Conservation (phyloP, 805 yeast species). For the Wickerhamomyces mucosus region DNA sequence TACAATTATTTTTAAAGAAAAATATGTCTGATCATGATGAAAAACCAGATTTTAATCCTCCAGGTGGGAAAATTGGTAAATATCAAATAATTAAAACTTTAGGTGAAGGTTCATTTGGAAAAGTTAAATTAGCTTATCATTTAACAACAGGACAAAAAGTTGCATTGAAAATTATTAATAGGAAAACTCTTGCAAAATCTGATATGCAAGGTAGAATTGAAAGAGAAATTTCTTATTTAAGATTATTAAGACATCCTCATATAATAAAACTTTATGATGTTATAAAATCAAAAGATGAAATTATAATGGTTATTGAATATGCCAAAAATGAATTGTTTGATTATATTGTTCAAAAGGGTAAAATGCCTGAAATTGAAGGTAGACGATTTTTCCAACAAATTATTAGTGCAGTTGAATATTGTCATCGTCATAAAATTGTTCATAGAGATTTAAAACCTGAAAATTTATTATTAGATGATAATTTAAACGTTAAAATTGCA, state of each 20-base stretch:
- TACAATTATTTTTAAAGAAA: neutral
- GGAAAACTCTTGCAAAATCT: conserved; percentile 84
- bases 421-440: conserved; percentile 93
- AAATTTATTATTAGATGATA: conserved; percentile 79
- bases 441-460: conserved; percentile 97
- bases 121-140: conserved; percentile 87
- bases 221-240: conserved; percentile 82
- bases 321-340: conserved; percentile 97
- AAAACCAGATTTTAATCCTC: conserved; percentile 17
- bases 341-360: conserved; percentile 88
- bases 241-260: conserved; percentile 89
- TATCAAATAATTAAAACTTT: conserved; percentile 87
- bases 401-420: conserved; percentile 92
- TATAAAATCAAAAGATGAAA: conserved; percentile 89
- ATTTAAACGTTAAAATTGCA: conserved; percentile 87
- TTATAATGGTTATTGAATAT: conserved; percentile 93
- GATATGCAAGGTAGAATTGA: conserved; percentile 97
- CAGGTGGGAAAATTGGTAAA: conserved; percentile 63
- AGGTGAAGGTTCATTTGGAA: conserved; percentile 96
- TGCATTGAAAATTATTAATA: conserved; percentile 85
- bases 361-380: conserved; percentile 87
- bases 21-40: conserved; percentile 18
- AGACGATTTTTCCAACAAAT: conserved; percentile 93
- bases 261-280: conserved; percentile 93
- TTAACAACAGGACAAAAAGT: conserved; percentile 86